Evolutionary conservation across 2,329 filamentous ascomycete genomes (phyloP).

Genomic region (Fusarium camptoceras): DNA sequence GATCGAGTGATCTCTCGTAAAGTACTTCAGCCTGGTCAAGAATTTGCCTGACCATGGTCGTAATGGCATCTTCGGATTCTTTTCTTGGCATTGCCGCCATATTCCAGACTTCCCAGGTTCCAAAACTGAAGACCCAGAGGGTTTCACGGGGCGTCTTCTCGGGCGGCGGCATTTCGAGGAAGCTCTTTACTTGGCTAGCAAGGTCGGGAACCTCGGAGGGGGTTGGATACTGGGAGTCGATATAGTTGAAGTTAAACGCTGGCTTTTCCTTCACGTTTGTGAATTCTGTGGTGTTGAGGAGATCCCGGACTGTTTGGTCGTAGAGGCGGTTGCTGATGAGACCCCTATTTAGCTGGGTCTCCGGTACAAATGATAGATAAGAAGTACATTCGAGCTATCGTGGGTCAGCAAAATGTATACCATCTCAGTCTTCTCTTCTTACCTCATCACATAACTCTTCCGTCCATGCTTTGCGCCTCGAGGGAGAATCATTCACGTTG

Average conservation of each 20-base stretch:
- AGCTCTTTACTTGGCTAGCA: conserved; percentile 57
- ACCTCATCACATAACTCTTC: conserved; percentile 62
- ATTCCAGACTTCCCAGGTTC: conserved; percentile 67
- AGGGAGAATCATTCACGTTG: conserved; percentile 49
- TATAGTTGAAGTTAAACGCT: conserved; percentile 58
- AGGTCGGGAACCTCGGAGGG: conserved; percentile 56
- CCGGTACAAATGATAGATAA: conserved; percentile 60
- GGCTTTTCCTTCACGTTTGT: conserved; percentile 51
- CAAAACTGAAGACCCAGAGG: conserved; percentile 64
- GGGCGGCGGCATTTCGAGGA: conserved; percentile 56
- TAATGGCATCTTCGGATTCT: conserved; percentile 53
- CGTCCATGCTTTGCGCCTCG: conserved; percentile 56
- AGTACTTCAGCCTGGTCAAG: conserved; percentile 61
- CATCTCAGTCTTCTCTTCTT: background rate
- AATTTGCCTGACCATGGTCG: conserved; percentile 53
- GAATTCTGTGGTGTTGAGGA: conserved; percentile 51
- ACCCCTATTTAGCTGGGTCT: conserved; percentile 58
- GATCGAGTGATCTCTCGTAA: conserved; percentile 58
- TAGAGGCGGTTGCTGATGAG: conserved; percentile 68
- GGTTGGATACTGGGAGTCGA: conserved; percentile 57
- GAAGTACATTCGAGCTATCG: conserved; percentile 59
- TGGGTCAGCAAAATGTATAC: conserved; percentile 3
- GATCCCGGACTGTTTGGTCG: conserved; percentile 54
- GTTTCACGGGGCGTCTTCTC: conserved; percentile 57
- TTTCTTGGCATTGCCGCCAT: conserved; percentile 60